Evolutionary conservation across 2,329 filamentous ascomycete species (phyloP), one percentile per base, ranked within the genome.

Genomic region (Pseudocercospora vitis): DNA sequence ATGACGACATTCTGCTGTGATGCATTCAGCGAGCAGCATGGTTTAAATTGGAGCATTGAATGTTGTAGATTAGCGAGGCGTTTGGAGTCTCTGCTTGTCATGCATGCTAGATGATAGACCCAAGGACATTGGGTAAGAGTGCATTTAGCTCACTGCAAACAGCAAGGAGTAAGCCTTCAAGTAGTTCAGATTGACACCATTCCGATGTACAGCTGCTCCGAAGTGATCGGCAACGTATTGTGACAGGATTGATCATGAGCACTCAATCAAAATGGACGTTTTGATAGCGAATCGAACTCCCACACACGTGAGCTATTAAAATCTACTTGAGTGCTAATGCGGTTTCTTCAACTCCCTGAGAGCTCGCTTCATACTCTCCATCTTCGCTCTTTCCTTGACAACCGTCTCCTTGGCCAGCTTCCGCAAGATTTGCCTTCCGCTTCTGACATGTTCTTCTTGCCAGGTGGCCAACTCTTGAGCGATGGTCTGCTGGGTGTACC

Each of bases 401-500:
- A 97, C 77, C 81, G 91, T 91, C 26, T 83, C 83, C 65, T 79
- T 81, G 14, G 88, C 92, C 63, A 95, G 82, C 42, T 90, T 84
- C 60, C 80, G 83, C 57, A 96, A 81, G 23, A 89, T 88, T 54
- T 81, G 81, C 56, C 85, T 78, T 1, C 88, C 91, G 74, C 89
- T 84, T 65, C 82, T 83, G 61, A 90, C 89, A 66, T 95, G 85
- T 75, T 91, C 83, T 33, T 95, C 90, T 66, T 96, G 91, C 90
- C 94, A 99, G 12, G 89, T 91, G 0, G 94, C 94, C 52, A 99
- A 72, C 74, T 99, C 94, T 1, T 84, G 81, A 5, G 95, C 92
- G 19, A 97, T 92, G 11, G 92, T 90, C 71, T 95, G 89, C 73
- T 96, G 92, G 44, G 91, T 96, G 71, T 94, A 96, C 46, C 90